These are phyloP conservation scores for Spizellomyces sp. DNA, from an alignment of 192 early-diverging fungal species.

Conservation along the genomic window DNA sequence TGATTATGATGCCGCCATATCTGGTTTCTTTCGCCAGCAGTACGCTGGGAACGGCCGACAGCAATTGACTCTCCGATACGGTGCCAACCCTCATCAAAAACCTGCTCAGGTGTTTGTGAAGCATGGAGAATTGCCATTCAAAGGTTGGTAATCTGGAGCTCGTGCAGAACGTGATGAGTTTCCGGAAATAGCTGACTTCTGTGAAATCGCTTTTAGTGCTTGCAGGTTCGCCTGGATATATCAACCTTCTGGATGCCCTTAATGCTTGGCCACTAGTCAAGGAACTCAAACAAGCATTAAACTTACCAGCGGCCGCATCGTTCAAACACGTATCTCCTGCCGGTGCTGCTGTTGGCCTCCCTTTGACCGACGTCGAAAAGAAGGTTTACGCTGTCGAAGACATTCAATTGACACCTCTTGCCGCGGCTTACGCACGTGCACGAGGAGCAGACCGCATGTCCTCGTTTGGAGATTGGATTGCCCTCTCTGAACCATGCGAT, in stretches of 20 bases:
- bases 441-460: slow-evolving; percentile 99
- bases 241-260: slow-evolving; percentile 96
- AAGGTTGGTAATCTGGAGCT: slow-evolving; percentile 24
- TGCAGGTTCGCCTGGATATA: slow-evolving; percentile 95
- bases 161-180: background rate
- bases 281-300: slow-evolving; percentile 83
- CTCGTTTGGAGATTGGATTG: slow-evolving; percentile 99
- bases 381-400: slow-evolving; percentile 93
- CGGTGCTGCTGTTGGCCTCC: slow-evolving; percentile 91
- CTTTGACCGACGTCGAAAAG: slow-evolving; percentile 77
- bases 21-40: slow-evolving; percentile 93
- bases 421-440: slow-evolving; percentile 94
- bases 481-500: slow-evolving; percentile 86
- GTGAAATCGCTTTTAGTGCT: slow-evolving; percentile 61
- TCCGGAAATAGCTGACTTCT: background rate
- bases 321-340: slow-evolving; percentile 99
- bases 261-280: slow-evolving; percentile 98
- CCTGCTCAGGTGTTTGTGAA: slow-evolving; percentile 91
- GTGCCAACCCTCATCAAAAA: slow-evolving; percentile 98
- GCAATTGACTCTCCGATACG: slow-evolving; percentile 90
- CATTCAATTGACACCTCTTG: slow-evolving; percentile 80
- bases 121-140: slow-evolving; percentile 82
- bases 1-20: slow-evolving; percentile 93
- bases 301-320: slow-evolving; percentile 93
- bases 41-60: slow-evolving; percentile 73